Evolutionary conservation across 768 basidiomycete genomes (phyloP).

Genomic region (Phylloporus arenicola): DNA sequence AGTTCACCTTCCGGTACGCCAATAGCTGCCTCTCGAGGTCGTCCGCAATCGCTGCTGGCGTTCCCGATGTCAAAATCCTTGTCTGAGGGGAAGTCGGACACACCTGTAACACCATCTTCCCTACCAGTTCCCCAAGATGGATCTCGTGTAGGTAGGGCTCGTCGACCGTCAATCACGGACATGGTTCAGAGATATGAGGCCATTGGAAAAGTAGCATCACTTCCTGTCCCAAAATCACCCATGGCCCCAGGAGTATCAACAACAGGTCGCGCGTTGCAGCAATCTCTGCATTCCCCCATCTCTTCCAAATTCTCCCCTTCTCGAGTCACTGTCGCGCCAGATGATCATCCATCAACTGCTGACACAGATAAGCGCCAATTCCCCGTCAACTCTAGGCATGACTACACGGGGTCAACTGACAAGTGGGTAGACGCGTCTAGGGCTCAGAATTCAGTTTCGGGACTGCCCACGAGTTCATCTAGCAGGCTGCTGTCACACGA

Average conservation of each 20-base stretch:
- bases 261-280: conserved; percentile 20
- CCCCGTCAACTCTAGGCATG: conserved; percentile 5
- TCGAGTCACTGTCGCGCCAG: conserved; percentile 10
- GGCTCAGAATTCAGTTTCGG: conserved; percentile 17
- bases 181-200: conserved; percentile 83
- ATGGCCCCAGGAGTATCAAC: conserved; percentile 8
- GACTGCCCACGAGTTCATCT: conserved; percentile 18
- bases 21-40: conserved; percentile 42
- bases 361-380: conserved; percentile 22
- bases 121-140: conserved; percentile 47
- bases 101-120: conserved; percentile 30
- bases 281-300: conserved; percentile 20
- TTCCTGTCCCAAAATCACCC: conserved; percentile 32
- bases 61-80: conserved; percentile 45
- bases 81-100: conserved; percentile 36
- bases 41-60: conserved; percentile 80
- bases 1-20: conserved; percentile 19
- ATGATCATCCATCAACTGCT: conserved; percentile 7
- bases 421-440: conserved; percentile 8
- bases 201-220: conserved; percentile 37
- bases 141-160: conserved; percentile 33
- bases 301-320: conserved; percentile 22
- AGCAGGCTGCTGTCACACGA: conserved; percentile 17
- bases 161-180: conserved; percentile 78
- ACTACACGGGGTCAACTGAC: conserved; percentile 18